Conservation (phyloP, 2,329 filamentous ascomycete genomes). For the Fusarium palustre region DNA sequence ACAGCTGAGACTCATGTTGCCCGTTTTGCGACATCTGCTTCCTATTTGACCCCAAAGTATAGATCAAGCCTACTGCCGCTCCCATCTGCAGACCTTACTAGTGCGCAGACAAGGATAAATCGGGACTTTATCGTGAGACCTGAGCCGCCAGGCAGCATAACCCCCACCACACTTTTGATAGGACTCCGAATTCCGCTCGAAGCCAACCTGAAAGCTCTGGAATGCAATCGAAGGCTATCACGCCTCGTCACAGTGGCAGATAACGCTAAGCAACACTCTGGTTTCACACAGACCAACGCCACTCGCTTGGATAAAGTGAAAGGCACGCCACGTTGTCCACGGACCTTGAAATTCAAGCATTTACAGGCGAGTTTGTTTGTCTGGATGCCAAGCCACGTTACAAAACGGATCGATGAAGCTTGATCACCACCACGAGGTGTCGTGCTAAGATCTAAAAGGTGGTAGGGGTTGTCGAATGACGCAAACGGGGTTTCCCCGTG, state of each 20-base stretch:
- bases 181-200: neutral
- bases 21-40: neutral
- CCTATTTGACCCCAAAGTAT: neutral
- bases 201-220: neutral
- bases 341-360: neutral
- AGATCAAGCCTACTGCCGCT: no score
- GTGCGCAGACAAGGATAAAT: neutral
- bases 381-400: neutral
- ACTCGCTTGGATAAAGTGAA: neutral
- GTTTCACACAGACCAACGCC: neutral
- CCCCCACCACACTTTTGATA: neutral
- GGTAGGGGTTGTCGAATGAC: neutral
- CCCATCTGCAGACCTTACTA: no score
- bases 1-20: neutral
- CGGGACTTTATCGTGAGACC: no score
- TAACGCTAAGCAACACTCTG: neutral
- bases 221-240: slow-evolving; percentile 7
- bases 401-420: neutral
- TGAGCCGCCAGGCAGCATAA: neutral
- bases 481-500: neutral
- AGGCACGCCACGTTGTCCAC: neutral
- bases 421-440: neutral
- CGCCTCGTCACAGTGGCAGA: neutral
- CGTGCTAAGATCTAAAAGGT: neutral
- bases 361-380: neutral